Base-by-base conservation (phyloP, 148 eudicot genomes). In the Dysphania ambrosioides region DNA sequence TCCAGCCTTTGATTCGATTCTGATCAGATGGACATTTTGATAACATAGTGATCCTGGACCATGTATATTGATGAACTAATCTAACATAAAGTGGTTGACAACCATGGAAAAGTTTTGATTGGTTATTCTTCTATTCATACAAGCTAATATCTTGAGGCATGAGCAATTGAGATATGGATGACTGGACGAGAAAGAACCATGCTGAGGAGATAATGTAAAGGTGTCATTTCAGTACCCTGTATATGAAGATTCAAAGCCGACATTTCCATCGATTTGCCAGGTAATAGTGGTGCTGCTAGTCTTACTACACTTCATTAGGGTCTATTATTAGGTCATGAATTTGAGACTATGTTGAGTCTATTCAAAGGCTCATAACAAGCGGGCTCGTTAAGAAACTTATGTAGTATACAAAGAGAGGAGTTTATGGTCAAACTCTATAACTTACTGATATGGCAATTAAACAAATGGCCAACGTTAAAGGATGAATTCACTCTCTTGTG, bases 231-330 rank as follows among this genome's bases (percentile, higher is more conserved):
- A 2, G 5, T 67, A 6, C 47, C 5, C 15, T 36, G 47, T 65
- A 65, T 36, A n/a, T 30, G n/a, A 31, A 62, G 29, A 65, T 21
- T 38, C 30, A 40, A 66, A 66, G 49, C 11, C 11, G 29, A 40
- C 53, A 24, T 67, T 24, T 67, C 49, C 55, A 41, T 23, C 71
- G 41, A 67, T 40, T 41, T 67, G 71, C 71, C 15, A 67, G 8
- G 34, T 21, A 23, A 9, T 36, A 36, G 55, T 40, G 44, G 18
- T 5, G 19, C n/a, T 67, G 18, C 15, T 24, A 67, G 15, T 5
- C 41, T 41, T 3, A 24, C n/a, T n/a, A n/a, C n/a, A n/a, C n/a
- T n/a, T n/a, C n/a, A n/a, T n/a, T n/a, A n/a, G n/a, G n/a, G n/a
- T n/a, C n/a, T n/a, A n/a, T n/a, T n/a, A n/a, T n/a, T n/a, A n/a